Evolutionary conservation across 768 basidiomycete species (phyloP), one percentile per base, ranked within the genome.

Genomic region (Auriscalpium orientale): DNA sequence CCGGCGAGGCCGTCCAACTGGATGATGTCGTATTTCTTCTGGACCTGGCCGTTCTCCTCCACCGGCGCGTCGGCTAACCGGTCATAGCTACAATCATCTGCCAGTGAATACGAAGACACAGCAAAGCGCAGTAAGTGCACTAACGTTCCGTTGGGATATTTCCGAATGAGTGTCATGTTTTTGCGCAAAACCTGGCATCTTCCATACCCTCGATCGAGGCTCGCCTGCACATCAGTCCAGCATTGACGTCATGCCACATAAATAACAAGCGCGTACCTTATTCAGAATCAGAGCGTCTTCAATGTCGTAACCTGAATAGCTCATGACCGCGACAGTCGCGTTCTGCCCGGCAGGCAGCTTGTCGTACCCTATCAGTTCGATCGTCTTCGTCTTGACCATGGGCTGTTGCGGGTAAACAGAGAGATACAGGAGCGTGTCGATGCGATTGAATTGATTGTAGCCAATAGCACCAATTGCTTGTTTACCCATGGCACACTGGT

Each of bases 401-500:
- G 97, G 97, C 65, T 98, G 92, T 67, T 99, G 97, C 21, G 97
- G 97, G 64, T 99, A 99, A 10, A 98, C 94, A 37, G 91, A 89
- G 51, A 99, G 80, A 72, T 99, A 99, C n/a, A 99, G 79, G 40
- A 99, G 80, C 0, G 97, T 99, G 70, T 99, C 97, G 67, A 99
- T 98, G 46, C 97, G 83, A 67, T 93, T 92, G 62, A 98, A 83
- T 70, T 99, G 97, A 69, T 98, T 99, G 72, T 95, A 97, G 0
- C 87, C 95, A 58, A 99, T 99, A 12, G 95, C 95, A 20, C 97
- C 97, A 60, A 99, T 99, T 2, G 97, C 95, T 76, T 99, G 97
- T 75, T 99, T 99, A 54, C 97, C 95, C 95, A 99, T 99, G 54
- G 95, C 95, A 66, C 95, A 99, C 75, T 99, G 95, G 69, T 99